Conservation (phyloP, 331 rosid genomes). For the Erythrophleum ivorense region DNA sequence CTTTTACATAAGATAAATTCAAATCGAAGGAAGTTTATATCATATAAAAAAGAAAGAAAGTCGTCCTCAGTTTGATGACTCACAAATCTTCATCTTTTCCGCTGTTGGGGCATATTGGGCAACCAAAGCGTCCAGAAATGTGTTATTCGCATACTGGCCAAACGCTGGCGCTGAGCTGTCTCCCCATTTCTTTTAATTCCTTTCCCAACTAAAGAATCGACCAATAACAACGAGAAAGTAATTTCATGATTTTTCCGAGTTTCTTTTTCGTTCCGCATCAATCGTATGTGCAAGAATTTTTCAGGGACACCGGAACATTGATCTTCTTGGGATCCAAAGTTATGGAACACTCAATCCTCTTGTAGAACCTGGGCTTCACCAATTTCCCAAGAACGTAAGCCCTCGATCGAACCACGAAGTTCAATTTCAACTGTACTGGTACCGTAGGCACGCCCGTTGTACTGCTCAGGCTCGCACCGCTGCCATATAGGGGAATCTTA, state of each 20-base stretch:
- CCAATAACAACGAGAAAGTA: background rate
- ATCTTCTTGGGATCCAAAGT: constrained; percentile 75
- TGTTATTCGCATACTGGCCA: constrained; percentile 44
- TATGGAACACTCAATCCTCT: constrained; percentile 61
- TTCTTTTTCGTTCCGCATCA: constrained; percentile 28
- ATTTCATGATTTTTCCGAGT: background rate
- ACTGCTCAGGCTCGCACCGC: constrained; percentile 80
- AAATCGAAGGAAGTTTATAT: constrained; percentile 13
- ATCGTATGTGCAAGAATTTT: constrained; percentile 64
- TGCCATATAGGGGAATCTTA: constrained; percentile 81
- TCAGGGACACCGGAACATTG: constrained; percentile 59
- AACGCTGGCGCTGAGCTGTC: constrained; percentile 47
- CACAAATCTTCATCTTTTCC: constrained; percentile 16
- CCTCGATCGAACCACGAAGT: constrained; percentile 66
- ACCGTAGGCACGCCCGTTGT: constrained; percentile 66
- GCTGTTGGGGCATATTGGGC: constrained; percentile 18
- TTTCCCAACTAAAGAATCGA: constrained; percentile 9
- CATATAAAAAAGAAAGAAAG: too few species aligned
- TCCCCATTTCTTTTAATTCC: constrained; percentile 25
- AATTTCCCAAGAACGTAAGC: constrained; percentile 87
- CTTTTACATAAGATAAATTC: constrained; percentile 33
- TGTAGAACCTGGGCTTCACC: constrained; percentile 85
- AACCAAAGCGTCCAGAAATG: constrained; percentile 42
- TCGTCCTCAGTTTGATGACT: constrained; percentile 4
- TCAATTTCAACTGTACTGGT: constrained; percentile 72